Evolutionary conservation across 352 stramenopile genomes (phyloP).

Genomic region (Globisporangium viniferum): DNA sequence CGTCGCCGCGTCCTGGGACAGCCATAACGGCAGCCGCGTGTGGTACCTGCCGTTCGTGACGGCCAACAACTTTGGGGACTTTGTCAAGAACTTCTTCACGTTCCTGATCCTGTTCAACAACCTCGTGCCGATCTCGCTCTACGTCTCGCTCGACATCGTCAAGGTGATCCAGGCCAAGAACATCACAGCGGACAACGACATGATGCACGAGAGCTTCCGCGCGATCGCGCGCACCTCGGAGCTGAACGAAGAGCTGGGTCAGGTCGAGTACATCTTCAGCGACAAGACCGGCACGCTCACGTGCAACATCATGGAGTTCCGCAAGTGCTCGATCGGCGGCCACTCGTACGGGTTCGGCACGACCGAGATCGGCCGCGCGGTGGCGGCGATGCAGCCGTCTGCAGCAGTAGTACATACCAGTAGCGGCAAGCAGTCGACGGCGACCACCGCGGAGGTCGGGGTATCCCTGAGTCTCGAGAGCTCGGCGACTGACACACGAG

Average conservation of each 20-base stretch:
- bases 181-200: constrained; percentile 57
- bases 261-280: constrained; percentile 98
- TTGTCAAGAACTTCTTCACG: constrained; percentile 87
- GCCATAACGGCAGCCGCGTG: constrained; percentile 26
- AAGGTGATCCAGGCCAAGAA: constrained; percentile 84
- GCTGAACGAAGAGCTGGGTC: constrained; percentile 92
- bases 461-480: constrained; percentile 1
- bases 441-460: constrained; percentile 5
- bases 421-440: not conserved
- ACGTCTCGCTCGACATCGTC: constrained; percentile 95
- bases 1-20: constrained; percentile 42
- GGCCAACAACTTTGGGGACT: constrained; percentile 26
- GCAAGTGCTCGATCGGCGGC: constrained; percentile 88
- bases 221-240: constrained; percentile 85
- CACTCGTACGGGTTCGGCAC: constrained; percentile 82
- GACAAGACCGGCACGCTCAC: constrained; percentile 99
- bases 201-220: constrained; percentile 83
- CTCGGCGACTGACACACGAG: not conserved
- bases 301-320: constrained; percentile 98
- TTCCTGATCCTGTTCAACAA: constrained; percentile 96
- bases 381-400: constrained; percentile 22
- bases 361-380: constrained; percentile 65
- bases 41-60: constrained; percentile 49
- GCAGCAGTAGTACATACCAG: not conserved
- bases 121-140: constrained; percentile 97